Evolutionary conservation across 495 filamentous ascomycete genomes (phyloP).

Genomic region (Thermochaetoides thermophila): DNA sequence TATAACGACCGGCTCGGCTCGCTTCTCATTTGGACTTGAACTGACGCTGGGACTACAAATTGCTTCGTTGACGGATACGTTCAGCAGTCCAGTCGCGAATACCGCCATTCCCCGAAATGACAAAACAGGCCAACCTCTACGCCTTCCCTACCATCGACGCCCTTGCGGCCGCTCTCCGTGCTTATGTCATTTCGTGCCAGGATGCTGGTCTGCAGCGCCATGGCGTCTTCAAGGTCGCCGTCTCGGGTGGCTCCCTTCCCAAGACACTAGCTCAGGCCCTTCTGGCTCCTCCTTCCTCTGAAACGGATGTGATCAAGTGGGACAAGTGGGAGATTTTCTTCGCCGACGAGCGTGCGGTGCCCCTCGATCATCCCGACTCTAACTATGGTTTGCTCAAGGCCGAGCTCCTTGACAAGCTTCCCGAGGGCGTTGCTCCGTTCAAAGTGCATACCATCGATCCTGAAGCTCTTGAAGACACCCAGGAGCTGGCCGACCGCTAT

Average conservation of each 20-base stretch:
- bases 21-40: too few species aligned
- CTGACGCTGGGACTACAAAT: too few species aligned
- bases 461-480: conserved; percentile 58
- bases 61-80: too few species aligned
- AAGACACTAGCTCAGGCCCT: conserved; percentile 68
- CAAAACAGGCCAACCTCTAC: conserved; percentile 70
- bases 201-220: conserved; percentile 66
- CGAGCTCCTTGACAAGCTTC: conserved; percentile 79
- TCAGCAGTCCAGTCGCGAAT: too few species aligned
- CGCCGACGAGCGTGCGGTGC: conserved; percentile 89
- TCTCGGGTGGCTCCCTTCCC: conserved; percentile 90
- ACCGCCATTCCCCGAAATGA: conserved; percentile 34
- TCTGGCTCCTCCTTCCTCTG: conserved; percentile 45
- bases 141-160: conserved; percentile 52
- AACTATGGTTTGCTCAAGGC: conserved; percentile 82
- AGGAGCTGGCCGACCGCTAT: conserved; percentile 88
- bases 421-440: conserved; percentile 46
- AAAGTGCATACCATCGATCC: conserved; percentile 65
- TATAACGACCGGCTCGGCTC: too few species aligned
- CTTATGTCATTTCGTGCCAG: conserved; percentile 68
- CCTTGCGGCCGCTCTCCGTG: conserved; percentile 59
- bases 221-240: conserved; percentile 70
- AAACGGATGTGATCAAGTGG: conserved; percentile 55
- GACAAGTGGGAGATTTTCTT: conserved; percentile 96
- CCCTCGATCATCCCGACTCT: conserved; percentile 80